Evolutionary conservation across 2,329 filamentous ascomycete genomes (phyloP), one percentile per base, ranked within the genome.

Genomic region (Periconia digitata): DNA sequence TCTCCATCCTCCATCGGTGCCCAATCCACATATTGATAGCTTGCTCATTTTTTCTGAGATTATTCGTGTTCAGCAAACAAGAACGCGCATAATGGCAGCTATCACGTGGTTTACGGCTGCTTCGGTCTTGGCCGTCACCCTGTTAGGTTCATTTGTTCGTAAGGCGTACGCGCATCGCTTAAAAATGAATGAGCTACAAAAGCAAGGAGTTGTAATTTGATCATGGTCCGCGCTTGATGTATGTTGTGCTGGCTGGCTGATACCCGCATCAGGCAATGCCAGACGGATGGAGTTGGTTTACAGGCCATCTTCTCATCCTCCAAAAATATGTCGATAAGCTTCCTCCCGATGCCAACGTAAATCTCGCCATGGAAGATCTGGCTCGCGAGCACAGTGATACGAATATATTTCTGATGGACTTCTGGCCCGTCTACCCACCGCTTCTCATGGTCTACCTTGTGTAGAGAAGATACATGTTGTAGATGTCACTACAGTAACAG

Each of bases 361-460:
- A 49, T 20, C 17, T 49, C 8, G 46, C 46, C 12, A 47, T 49
- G 23, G 7, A 15, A 15, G 46, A 49, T 13, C 35, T 54, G 2
- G 38, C 20, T 15, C 15, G 8, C 2, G 43, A 50, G 10, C 46
- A 36, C 18, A 15, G 32, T 17, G 42, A 51, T 17, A 43, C 47
- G 3, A 49, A 54, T 17, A 18, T 51, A 1, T 54, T 54, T n/a
- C 22, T 49, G 12, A 40, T 54, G 42, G 52, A 57, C 34, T 44
- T 44, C 20, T 57, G 52, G 54, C 51, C 54, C 6, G 27, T 57
- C 40, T 44, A 36, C 29, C 34, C 23, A 6, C 44, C 49, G n/a
- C n/a, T 53, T 6, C 42, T 55, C 2, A 43, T 55, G 23, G 32
- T 53, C 5, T 44, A 24, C n/a, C n/a, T n/a, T n/a, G n/a, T n/a